Conservation (phyloP, 169 alveolate species). For the Plasmodium cynomolgi region DNA sequence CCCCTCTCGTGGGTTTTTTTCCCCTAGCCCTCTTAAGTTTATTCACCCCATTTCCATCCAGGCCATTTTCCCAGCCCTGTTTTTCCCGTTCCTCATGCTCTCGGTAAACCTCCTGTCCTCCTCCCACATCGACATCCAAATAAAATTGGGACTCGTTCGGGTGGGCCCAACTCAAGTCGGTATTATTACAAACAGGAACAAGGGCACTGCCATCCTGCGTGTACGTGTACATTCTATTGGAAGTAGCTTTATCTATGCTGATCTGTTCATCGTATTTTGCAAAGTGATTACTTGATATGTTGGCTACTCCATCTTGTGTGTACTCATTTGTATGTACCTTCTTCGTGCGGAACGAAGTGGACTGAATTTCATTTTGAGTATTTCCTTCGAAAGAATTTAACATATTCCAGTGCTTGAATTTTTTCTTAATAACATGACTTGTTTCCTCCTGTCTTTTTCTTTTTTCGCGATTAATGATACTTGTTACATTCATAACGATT, state of each 20-base stretch:
- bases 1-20: neutral
- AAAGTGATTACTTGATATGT: neutral
- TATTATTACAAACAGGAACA: neutral
- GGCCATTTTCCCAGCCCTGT: neutral
- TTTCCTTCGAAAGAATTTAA: constrained; percentile 10
- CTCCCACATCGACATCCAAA: neutral
- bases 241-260: neutral
- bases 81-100: neutral
- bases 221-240: neutral
- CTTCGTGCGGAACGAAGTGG: constrained; percentile 48
- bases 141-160: neutral
- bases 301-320: neutral
- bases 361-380: constrained; percentile 11
- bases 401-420: constrained; percentile 59
- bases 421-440: constrained; percentile 64
- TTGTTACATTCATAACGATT: constrained; percentile 73
- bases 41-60: neutral
- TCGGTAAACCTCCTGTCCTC: neutral
- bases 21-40: neutral
- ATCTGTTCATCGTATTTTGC: neutral
- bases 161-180: neutral
- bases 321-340: neutral
- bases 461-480: constrained; percentile 36
- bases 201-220: neutral
- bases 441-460: constrained; percentile 75